Base-by-base conservation (phyloP, 495 filamentous ascomycete genomes). In the Eremomyces bilateralis region DNA sequence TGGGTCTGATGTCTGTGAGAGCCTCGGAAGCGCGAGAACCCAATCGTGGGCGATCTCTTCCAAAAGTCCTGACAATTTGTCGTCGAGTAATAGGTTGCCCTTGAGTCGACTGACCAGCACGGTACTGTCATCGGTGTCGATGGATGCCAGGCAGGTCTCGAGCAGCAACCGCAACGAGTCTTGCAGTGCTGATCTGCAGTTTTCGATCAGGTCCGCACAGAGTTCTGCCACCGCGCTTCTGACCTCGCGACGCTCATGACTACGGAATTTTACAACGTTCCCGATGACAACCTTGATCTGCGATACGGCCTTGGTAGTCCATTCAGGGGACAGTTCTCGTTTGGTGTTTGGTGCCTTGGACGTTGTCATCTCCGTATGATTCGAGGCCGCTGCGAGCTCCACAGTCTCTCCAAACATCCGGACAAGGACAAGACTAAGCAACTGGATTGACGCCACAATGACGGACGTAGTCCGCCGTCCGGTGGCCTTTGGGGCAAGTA, bases 211-310 rank as follows among this genome's bases (percentile, higher is more conserved):
- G 37, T 62, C 64, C 12, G 76, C 49, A 47, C 82, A 94, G 0
- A 95, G 53, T 15, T 59, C 58, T 25, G 73, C 56, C 0, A 94
- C 50, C 12, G 76, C 67, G 19, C 59, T 49, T 31, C 73, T 72
- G 1, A 95, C 74, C 33, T 88, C 79, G 6, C 48, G 49, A 20
- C 72, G 64, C 13, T 75, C 67, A 53, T 92, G 75, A 24, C 64
- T 69, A n/a, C 80, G 73, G 20, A 92, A 49, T 36, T 75, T 76
- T 15, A 92, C 53, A 13, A 91, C 61, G 36, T 75, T 80, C 21
- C 73, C 69, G 8, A 95, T 51, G 4, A 85, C 88, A 35, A 91
- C 62, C 46, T 84, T 90, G 33, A 94, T 67, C 50, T 95, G 82
- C 3, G 64, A 62, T 2, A 72, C 58, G 3, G 85, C 94, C 12